These are phyloP conservation scores for Microdochium nivale DNA, from an alignment of 2,329 filamentous ascomycete species.

Conservation along the genomic window DNA sequence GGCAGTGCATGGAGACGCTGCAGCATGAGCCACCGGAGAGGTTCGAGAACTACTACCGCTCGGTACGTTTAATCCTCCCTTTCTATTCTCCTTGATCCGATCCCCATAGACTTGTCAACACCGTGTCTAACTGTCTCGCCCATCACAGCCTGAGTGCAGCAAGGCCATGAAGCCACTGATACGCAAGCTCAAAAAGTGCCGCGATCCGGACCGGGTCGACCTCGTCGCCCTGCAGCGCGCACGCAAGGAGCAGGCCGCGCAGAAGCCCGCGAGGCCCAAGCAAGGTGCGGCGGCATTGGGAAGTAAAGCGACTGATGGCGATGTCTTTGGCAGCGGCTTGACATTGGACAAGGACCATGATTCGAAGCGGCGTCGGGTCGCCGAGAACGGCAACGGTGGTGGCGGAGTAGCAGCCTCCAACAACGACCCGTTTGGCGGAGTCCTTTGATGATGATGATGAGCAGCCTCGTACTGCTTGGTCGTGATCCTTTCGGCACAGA, in stretches of 20 bases:
- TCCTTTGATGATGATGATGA: neutral
- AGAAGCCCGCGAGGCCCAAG: conserved; percentile 29
- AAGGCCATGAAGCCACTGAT: conserved; percentile 49
- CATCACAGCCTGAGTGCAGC: conserved; percentile 32
- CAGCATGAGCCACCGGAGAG: conserved; percentile 48
- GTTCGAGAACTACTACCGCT: conserved; percentile 44
- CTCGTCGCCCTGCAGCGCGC: conserved; percentile 60
- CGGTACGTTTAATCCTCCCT: conserved; percentile 32
- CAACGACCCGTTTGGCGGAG: conserved; percentile 17
- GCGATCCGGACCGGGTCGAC: conserved; percentile 67
- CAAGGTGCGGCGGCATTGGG: conserved; percentile 25
- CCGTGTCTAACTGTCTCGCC: conserved; percentile 3
- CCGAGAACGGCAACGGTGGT: conserved; percentile 16
- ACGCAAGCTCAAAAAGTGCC: conserved; percentile 63
- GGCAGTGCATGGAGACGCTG: conserved; percentile 44
- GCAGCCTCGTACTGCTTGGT: too few species aligned
- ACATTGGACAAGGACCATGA: conserved; percentile 19
- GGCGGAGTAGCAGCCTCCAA: neutral
- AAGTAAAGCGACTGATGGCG: too few species aligned
- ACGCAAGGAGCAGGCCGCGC: conserved; percentile 43
- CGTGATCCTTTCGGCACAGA: too few species aligned
- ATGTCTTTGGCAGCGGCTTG: conserved; percentile 34
- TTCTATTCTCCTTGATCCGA: too few species aligned
- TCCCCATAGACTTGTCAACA: too few species aligned
- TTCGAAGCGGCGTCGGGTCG: conserved; percentile 27